phyloP scores from a whole-genome alignment of 2,329 filamentous ascomycete genomes.

The Stemphylium vesicarium region DNA sequence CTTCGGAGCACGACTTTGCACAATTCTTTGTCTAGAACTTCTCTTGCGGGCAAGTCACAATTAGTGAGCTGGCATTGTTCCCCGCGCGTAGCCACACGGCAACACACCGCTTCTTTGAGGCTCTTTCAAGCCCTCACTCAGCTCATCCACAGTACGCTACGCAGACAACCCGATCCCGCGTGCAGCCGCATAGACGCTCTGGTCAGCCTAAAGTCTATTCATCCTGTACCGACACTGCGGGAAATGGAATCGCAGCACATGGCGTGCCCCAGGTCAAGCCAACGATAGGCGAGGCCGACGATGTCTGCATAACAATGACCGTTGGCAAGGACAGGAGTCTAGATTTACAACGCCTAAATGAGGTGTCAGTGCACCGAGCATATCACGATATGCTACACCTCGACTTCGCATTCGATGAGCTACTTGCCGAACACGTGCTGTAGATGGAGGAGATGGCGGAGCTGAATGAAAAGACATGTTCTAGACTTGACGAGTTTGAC shows the following conservation, averaged over 20 bases:
- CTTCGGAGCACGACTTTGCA: background rate
- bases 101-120: constrained; percentile 11
- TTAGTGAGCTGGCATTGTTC: background rate
- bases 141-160: constrained; percentile 6
- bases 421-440: no score
- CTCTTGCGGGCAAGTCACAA: background rate
- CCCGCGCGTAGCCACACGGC: no score
- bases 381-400: background rate
- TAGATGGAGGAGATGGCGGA: no score
- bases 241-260: background rate
- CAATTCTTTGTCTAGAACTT: background rate
- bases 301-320: background rate
- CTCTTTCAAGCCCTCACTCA: background rate
- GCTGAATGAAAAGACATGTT: no score
- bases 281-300: background rate
- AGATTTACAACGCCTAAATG: background rate
- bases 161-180: background rate
- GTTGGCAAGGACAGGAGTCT: background rate
- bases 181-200: constrained; percentile 1
- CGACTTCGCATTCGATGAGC: background rate
- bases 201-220: background rate
- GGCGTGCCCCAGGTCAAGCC: background rate
- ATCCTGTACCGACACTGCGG: background rate
- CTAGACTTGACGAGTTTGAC: no score
- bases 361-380: background rate